These are phyloP conservation scores for Diutina siamensis DNA, from an alignment of 1,139 yeast species.

Conservation along the genomic window DNA sequence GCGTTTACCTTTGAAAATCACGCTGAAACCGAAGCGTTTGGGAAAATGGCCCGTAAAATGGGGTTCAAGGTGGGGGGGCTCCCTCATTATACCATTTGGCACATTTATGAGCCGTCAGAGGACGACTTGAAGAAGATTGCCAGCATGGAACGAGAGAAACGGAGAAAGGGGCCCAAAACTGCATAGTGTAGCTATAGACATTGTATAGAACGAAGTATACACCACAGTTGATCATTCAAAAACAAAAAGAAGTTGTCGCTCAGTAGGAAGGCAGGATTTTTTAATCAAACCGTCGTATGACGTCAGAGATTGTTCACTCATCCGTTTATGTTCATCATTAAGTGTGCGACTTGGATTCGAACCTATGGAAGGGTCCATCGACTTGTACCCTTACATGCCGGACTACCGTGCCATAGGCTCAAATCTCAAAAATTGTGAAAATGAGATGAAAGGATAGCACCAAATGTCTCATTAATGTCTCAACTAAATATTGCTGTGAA, in stretches of 20 bases:
- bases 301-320: conserved; percentile 6
- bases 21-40: conserved; percentile 90
- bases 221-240: background rate
- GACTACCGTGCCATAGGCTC: background rate
- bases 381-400: background rate
- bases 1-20: conserved; percentile 83
- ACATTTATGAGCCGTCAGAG: conserved; percentile 80
- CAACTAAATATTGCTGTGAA: too few relatives aligned
- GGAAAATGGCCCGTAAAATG: conserved; percentile 73
- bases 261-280: conserved; percentile 6
- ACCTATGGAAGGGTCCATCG: background rate
- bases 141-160: conserved; percentile 27
- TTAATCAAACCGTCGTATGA: conserved; percentile 5
- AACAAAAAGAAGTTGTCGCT: background rate
- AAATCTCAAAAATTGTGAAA: background rate
- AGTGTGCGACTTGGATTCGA: conserved; percentile 2
- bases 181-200: background rate
- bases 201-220: background rate
- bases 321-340: conserved; percentile 5
- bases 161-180: background rate
- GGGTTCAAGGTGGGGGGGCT: conserved; percentile 76
- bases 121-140: conserved; percentile 76
- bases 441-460: background rate
- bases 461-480: too few relatives aligned
- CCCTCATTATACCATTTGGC: conserved; percentile 88